phyloP scores from a whole-genome alignment of 352 stramenopile genomes.

The Phytophthora multivora region DNA sequence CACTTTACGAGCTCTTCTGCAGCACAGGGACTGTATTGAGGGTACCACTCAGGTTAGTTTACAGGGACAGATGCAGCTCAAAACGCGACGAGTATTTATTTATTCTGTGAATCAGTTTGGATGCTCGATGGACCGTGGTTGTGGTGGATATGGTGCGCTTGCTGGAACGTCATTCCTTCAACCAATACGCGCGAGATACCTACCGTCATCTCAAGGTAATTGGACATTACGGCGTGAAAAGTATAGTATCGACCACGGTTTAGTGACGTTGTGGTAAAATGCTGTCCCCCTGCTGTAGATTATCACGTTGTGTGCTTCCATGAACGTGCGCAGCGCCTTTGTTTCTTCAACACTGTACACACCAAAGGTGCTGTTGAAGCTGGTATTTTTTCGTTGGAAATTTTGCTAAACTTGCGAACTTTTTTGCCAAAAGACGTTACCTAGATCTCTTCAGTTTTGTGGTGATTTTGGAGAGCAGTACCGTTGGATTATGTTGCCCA shows the following conservation, averaged over 20 bases:
- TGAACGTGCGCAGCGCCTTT: constrained; percentile 74
- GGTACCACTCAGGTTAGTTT: constrained; percentile 52
- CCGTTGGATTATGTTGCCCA: constrained; percentile 38
- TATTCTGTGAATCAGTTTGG: constrained; percentile 34
- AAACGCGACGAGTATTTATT: neutral
- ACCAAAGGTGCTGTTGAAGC: constrained; percentile 34
- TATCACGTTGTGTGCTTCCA: constrained; percentile 65
- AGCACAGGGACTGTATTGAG: constrained; percentile 68
- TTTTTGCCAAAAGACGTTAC: constrained; percentile 43
- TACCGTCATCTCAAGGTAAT: constrained; percentile 71
- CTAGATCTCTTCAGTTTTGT: constrained; percentile 40
- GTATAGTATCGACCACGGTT: neutral
- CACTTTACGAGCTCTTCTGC: constrained; percentile 60
- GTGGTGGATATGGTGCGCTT: constrained; percentile 65
- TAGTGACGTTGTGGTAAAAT: neutral
- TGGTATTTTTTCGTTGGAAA: neutral
- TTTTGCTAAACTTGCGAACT: neutral
- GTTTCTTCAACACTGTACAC: constrained; percentile 57
- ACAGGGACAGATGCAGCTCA: neutral
- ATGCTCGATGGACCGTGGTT: constrained; percentile 63
- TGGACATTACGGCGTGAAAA: too few relatives aligned
- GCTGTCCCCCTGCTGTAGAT: constrained; percentile 26
- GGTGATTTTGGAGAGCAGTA: constrained; percentile 31
- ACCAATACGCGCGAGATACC: constrained; percentile 64
- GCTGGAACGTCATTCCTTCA: constrained; percentile 71